These are phyloP conservation scores for Stenocarpella maydis DNA, from an alignment of 2,329 filamentous ascomycete genomes.

Conservation along the genomic window DNA sequence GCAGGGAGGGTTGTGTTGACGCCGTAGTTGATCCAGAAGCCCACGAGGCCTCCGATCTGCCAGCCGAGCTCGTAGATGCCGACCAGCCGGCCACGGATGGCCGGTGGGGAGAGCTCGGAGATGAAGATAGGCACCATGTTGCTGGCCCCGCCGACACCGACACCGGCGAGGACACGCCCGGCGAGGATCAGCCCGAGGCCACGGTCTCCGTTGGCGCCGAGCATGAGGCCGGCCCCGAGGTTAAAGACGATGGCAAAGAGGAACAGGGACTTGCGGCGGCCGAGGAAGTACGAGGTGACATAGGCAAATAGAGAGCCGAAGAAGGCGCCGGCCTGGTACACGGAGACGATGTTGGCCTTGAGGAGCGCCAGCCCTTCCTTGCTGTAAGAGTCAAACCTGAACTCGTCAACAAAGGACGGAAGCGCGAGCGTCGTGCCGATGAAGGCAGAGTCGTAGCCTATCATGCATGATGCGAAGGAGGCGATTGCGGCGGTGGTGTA, in stretches of 20 bases:
- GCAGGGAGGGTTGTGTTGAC: constrained; percentile 59
- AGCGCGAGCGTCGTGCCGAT: constrained; percentile 80
- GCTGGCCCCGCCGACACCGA: constrained; percentile 69
- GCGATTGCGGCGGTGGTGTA: constrained; percentile 62
- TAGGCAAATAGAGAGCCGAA: constrained; percentile 80
- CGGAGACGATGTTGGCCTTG: constrained; percentile 79
- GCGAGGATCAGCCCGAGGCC: constrained; percentile 71
- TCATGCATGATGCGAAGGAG: constrained; percentile 65
- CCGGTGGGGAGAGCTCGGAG: constrained; percentile 67
- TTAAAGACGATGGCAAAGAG: constrained; percentile 70
- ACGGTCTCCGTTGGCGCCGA: constrained; percentile 67
- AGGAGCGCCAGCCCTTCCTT: constrained; percentile 61
- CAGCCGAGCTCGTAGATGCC: constrained; percentile 74
- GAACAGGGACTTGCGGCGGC: constrained; percentile 70
- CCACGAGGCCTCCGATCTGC: constrained; percentile 69
- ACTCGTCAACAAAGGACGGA: constrained; percentile 74
- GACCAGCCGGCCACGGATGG: constrained; percentile 70
- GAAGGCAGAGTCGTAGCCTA: constrained; percentile 75
- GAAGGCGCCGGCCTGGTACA: constrained; percentile 85
- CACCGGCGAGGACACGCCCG: constrained; percentile 68
- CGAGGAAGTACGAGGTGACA: constrained; percentile 70
- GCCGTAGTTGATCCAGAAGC: constrained; percentile 73
- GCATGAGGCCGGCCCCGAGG: constrained; percentile 76
- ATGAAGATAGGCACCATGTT: constrained; percentile 72
- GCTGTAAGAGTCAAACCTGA: constrained; percentile 64